Percentiles rank a stretch among this genome's conserved stretches.
phyloP scores from a whole-genome alignment of 345 rosid species.

The Nasturtium officinale region DNA sequence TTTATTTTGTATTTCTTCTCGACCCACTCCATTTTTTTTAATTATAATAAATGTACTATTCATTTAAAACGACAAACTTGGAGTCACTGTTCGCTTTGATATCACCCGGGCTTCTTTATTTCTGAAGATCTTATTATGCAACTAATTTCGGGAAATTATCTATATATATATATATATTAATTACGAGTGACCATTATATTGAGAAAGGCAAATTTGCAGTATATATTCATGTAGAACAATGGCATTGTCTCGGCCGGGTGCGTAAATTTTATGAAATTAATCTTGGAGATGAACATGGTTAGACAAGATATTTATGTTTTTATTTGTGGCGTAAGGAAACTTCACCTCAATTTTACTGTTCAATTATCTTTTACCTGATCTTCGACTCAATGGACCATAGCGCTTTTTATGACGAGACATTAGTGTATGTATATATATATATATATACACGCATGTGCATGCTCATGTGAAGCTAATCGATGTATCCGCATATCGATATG shows the following conservation, averaged over 20 bases:
- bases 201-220: conserved; percentile 13
- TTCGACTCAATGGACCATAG: conserved; percentile 22
- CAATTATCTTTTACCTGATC: conserved; percentile 26
- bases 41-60: not conserved
- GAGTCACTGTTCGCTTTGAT: conserved; percentile 28
- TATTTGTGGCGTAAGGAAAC: not conserved
- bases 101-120: not conserved
- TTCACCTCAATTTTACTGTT: conserved; percentile 39
- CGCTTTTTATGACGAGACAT: not conserved
- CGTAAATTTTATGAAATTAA: conserved; percentile 28
- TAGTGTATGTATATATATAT: not conserved
- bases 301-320: conserved; percentile 6
- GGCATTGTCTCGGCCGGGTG: conserved; percentile 12
- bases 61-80: conserved; percentile 29
- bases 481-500: not conserved
- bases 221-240: not conserved
- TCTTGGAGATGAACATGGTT: conserved; percentile 18
- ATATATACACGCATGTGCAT: conserved; percentile 2
- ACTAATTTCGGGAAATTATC: not conserved
- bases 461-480: conserved; percentile 2
- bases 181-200: not conserved
- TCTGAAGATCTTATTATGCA: not conserved
- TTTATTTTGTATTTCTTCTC: conserved; percentile 5
- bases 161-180: no score
- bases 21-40: conserved; percentile 5